Conservation (phyloP, 176 grass and related monocot genomes). For the Secale cereale region DNA sequence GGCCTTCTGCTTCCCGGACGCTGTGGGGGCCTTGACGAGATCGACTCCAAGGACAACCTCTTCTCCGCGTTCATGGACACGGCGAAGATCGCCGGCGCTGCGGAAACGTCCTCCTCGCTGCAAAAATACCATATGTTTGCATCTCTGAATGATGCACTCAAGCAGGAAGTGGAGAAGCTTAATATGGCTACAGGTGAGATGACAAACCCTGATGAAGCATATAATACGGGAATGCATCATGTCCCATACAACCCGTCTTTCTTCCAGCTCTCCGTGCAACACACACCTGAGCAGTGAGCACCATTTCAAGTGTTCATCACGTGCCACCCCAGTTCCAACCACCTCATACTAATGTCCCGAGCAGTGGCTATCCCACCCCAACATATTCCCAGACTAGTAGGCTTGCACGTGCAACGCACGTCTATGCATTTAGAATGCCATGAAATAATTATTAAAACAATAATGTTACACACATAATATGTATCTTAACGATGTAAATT, state of each 20-base stretch:
- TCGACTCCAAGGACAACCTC: slow-evolving; percentile 87
- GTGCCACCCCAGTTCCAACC: slow-evolving; percentile 52
- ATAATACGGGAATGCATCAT: slow-evolving; percentile 70
- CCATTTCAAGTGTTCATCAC: slow-evolving; percentile 48
- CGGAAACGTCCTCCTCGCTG: slow-evolving; percentile 52
- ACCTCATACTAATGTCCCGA: slow-evolving; percentile 33
- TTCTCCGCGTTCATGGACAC: slow-evolving; percentile 97
- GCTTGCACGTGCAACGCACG: no score
- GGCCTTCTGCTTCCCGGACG: slow-evolving; percentile 67
- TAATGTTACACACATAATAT: no score
- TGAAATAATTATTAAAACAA: no score
- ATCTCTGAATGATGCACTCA: slow-evolving; percentile 78
- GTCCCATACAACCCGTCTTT: slow-evolving; percentile 60
- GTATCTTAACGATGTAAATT: no score
- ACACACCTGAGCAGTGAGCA: slow-evolving; percentile 42
- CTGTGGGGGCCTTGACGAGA: slow-evolving; percentile 51
- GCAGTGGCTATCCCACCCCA: slow-evolving; percentile 53
- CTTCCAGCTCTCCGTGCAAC: slow-evolving; percentile 46
- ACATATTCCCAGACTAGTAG: slow-evolving; percentile 38
- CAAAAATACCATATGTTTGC: slow-evolving; percentile 26
- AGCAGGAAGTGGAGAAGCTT: slow-evolving; percentile 78
- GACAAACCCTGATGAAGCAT: slow-evolving; percentile 42
- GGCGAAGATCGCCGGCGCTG: slow-evolving; percentile 62
- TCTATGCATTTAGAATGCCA: no score
- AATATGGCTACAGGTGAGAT: slow-evolving; percentile 69